Conservation (phyloP, 1,139 yeast genomes). For the Sugiyamaella pinicola region DNA sequence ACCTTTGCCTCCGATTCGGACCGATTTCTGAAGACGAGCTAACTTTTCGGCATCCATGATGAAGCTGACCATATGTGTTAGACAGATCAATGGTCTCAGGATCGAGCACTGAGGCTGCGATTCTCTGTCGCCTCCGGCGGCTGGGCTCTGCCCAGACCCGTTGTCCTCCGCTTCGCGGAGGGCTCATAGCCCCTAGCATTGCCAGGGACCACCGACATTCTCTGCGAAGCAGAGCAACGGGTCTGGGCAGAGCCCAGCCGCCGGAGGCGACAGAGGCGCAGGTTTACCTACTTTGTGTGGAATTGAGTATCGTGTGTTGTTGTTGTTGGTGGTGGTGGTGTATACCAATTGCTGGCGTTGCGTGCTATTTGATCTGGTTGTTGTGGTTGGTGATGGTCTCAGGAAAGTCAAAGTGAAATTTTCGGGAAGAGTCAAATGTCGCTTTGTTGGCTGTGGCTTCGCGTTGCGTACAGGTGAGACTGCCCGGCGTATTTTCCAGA, state of each 20-base stretch:
- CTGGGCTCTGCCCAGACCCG: constrained; percentile 12
- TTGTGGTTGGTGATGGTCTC: background rate
- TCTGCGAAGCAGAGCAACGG: no score
- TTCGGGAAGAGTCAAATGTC: constrained; percentile 12
- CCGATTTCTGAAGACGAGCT: constrained; percentile 45
- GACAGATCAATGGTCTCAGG: background rate
- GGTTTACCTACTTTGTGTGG: background rate
- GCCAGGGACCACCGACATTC: background rate
- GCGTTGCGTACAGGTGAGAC: constrained; percentile 4
- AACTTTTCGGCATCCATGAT: constrained; percentile 44
- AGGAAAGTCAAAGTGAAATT: constrained; percentile 10
- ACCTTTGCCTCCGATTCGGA: constrained; percentile 52
- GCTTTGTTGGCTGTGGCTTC: constrained; percentile 11
- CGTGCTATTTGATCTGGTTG: background rate
- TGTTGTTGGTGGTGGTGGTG: background rate
- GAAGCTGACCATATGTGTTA: constrained; percentile 2
- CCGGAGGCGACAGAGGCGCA: background rate
- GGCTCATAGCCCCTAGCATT: background rate
- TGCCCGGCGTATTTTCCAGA: constrained; percentile 11
- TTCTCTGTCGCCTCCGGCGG: background rate
- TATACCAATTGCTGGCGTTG: constrained; percentile 3
- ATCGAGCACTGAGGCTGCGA: background rate
- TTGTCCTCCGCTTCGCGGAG: background rate
- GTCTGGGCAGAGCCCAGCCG: no score
- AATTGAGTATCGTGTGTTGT: background rate